These are phyloP conservation scores for Gleditsia sinensis DNA, from an alignment of 306 rosid species.

Conservation along the genomic window DNA sequence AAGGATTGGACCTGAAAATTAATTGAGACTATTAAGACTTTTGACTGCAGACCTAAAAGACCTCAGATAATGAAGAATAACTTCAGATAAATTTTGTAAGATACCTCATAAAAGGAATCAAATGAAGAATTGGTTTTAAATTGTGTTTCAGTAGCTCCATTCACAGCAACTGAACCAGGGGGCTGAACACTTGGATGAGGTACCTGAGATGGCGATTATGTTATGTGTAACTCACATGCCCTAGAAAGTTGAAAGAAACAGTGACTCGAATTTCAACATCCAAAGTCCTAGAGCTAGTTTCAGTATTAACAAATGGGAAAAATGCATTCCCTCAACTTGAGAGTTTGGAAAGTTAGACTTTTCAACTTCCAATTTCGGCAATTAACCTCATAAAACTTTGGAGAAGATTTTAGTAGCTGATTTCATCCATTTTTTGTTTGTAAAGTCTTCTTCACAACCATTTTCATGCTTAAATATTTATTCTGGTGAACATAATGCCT, in stretches of 20 bases:
- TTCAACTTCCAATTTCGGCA: not conserved
- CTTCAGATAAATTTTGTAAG: conserved; percentile 32
- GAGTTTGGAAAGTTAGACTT: not conserved
- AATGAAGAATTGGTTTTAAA: conserved; percentile 47
- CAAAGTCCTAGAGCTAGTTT: conserved; percentile 28
- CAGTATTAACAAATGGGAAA: conserved; percentile 27
- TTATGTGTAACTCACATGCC: conserved; percentile 21
- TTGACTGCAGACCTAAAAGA: conserved; percentile 31
- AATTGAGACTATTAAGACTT: conserved; percentile 27
- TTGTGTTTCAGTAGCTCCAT: conserved; percentile 67
- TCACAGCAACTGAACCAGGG: conserved; percentile 65
- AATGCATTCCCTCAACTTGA: not conserved
- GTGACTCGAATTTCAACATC: conserved; percentile 23
- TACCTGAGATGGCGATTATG: conserved; percentile 57
- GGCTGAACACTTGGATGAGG: conserved; percentile 79
- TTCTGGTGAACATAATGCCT: too few species aligned
- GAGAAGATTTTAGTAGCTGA: not conserved
- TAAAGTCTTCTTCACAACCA: not conserved
- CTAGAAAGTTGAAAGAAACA: conserved; percentile 10
- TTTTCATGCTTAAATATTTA: not conserved
- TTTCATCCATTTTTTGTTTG: not conserved
- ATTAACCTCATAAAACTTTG: not conserved
- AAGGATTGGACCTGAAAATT: conserved; percentile 73
- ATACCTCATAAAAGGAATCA: conserved; percentile 61
- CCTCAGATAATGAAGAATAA: conserved; percentile 28